Percentiles rank a stretch among this genome's conserved stretches.
Conservation (phyloP, 2,329 filamentous ascomycete genomes). For the Stylonectria norvegica region DNA sequence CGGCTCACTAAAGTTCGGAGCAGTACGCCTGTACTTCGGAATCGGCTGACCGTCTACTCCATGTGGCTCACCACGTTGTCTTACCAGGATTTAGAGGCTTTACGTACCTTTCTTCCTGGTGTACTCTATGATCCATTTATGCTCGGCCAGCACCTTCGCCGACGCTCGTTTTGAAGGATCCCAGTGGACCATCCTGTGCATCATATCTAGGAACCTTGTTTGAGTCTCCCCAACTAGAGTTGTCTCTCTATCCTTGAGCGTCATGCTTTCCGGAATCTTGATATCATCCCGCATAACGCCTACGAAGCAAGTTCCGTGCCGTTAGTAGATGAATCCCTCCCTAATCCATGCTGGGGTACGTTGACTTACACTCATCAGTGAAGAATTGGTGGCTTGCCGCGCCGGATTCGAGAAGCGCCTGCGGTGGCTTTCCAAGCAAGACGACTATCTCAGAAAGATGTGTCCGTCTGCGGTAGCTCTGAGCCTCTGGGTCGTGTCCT, state of each 20-base stretch:
- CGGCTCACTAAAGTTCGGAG: too few species aligned
- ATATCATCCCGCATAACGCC: conserved; percentile 26
- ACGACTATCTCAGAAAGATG: conserved; percentile 48
- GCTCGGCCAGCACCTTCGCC: conserved; percentile 27
- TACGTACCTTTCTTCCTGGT: too few species aligned
- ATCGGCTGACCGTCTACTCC: too few species aligned
- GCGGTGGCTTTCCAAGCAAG: conserved; percentile 43
- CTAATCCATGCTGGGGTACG: conserved; percentile 3
- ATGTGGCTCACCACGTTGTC: too few species aligned
- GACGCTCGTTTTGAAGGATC: conserved; percentile 29
- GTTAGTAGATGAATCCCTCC: conserved; percentile 1
- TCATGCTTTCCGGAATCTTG: conserved; percentile 17
- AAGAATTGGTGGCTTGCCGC: conserved; percentile 37
- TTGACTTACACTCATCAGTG: conserved; percentile 30
- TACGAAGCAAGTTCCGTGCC: conserved; percentile 9
- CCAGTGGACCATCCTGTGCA: conserved; percentile 39
- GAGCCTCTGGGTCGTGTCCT: conserved; percentile 35
- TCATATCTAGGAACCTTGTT: conserved; percentile 32
- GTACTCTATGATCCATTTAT: conserved; percentile 28
- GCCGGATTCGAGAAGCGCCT: conserved; percentile 31
- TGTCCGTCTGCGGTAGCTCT: conserved; percentile 40
- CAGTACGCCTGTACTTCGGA: too few species aligned
- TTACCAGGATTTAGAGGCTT: too few species aligned
- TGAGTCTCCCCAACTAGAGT: conserved; percentile 31
- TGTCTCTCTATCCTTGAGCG: conserved; percentile 37